A percentile compares a stretch with the other conserved stretches of the same genome.
Conservation (phyloP, 371 early-diverging fungal genomes). For the Batkoa obscura region DNA sequence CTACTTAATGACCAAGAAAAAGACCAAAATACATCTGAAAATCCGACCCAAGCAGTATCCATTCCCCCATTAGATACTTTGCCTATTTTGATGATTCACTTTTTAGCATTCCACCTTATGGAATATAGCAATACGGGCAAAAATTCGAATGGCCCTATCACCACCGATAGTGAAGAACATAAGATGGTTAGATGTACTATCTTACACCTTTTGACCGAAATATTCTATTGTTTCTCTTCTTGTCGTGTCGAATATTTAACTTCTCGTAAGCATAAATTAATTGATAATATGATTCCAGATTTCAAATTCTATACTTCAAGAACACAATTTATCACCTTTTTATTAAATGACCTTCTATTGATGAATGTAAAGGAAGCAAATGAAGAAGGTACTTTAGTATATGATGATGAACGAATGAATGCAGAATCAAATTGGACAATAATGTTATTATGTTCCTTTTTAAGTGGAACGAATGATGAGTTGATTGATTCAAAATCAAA, state of each 20-base stretch:
- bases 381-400: not conserved
- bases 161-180: too few relatives aligned
- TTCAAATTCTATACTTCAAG: conserved; percentile 4
- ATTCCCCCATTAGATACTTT: not conserved
- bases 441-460: conserved; percentile 21
- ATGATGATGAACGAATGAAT: not conserved
- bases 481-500: conserved; percentile 16
- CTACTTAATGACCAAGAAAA: conserved; percentile 6
- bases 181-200: conserved; percentile 68
- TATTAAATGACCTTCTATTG: conserved; percentile 40
- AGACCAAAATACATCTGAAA: not conserved
- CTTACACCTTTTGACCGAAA: conserved; percentile 68
- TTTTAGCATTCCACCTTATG: too few relatives aligned
- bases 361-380: conserved; percentile 18
- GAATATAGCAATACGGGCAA: too few relatives aligned
- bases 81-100: not conserved
- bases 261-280: conserved; percentile 10
- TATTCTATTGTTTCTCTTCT: conserved; percentile 64
- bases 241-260: conserved; percentile 51
- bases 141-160: too few relatives aligned
- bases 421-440: conserved; percentile 31
- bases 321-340: conserved; percentile 21
- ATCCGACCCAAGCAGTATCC: not conserved
- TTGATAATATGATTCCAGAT: conserved; percentile 9
- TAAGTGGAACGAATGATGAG: conserved; percentile 12